Evolutionary conservation across 2,329 filamentous ascomycete genomes (phyloP).

Genomic region (Hypoxylon sp.): DNA sequence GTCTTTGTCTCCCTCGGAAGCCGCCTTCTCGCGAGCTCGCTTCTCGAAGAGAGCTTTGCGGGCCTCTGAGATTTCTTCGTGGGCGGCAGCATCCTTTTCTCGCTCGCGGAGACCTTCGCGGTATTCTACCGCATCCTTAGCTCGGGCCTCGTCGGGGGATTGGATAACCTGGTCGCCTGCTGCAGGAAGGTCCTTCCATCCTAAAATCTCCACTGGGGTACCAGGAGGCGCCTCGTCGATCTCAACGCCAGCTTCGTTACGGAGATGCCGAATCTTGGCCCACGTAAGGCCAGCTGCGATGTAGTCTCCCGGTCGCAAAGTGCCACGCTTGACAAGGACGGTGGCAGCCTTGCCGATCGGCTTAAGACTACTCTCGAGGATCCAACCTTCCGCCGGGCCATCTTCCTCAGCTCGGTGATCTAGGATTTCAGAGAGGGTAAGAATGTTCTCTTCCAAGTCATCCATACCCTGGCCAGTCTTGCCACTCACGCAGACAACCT

Average conservation of each 20-base stretch:
- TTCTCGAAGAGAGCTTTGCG: conserved; percentile 66
- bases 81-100: conserved; percentile 78
- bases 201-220: conserved; percentile 89
- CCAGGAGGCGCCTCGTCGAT: conserved; percentile 82
- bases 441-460: conserved; percentile 88
- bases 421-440: conserved; percentile 86
- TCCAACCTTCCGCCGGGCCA: conserved; percentile 88
- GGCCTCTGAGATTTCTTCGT: conserved; percentile 76
- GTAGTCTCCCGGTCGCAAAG: conserved; percentile 79
- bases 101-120: conserved; percentile 76
- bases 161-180: conserved; percentile 91
- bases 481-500: conserved; percentile 89
- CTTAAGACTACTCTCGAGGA: conserved; percentile 91
- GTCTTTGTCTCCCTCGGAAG: conserved; percentile 34
- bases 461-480: conserved; percentile 93
- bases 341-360: conserved; percentile 85
- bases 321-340: conserved; percentile 87
- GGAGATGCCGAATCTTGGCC: conserved; percentile 83
- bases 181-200: conserved; percentile 85
- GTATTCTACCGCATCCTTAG: conserved; percentile 79
- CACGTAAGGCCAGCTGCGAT: conserved; percentile 90
- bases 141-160: conserved; percentile 78
- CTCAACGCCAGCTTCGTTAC: conserved; percentile 82
- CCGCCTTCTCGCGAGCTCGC: conserved; percentile 64
- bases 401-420: conserved; percentile 84